Evolutionary conservation across 768 basidiomycete genomes (phyloP).

Genomic region (Porpolomopsis calyptriformis): DNA sequence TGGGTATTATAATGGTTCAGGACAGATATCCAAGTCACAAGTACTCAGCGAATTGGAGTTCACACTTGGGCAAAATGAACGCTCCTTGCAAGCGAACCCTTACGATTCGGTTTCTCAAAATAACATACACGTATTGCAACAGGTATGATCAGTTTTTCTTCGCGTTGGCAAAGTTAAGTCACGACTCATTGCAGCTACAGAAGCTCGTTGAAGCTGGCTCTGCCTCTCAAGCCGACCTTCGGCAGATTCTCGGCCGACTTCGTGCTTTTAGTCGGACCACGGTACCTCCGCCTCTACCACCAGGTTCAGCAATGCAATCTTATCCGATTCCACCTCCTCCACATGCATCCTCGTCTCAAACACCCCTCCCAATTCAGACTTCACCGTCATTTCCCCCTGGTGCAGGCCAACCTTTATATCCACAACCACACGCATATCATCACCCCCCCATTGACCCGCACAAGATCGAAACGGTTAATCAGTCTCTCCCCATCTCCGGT

Average conservation of each 20-base stretch:
- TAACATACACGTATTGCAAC: constrained; percentile 70
- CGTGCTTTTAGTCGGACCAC: constrained; percentile 46
- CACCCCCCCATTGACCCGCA: neutral
- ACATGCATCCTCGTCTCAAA: constrained; percentile 4
- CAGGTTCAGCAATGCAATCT: constrained; percentile 17
- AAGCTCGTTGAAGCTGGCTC: constrained; percentile 68
- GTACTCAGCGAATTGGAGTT: constrained; percentile 79
- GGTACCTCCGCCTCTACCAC: constrained; percentile 27
- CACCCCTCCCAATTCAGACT: neutral
- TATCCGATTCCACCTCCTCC: constrained; percentile 8
- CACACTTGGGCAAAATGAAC: constrained; percentile 71
- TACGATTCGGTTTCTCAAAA: constrained; percentile 58
- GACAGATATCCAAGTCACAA: constrained; percentile 59
- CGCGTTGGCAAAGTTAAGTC: constrained; percentile 2
- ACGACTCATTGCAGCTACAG: constrained; percentile 37
- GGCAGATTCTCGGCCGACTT: constrained; percentile 63
- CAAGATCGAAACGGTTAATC: neutral
- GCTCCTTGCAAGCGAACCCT: constrained; percentile 57
- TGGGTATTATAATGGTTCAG: constrained; percentile 27
- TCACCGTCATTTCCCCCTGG: neutral
- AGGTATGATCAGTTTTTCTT: constrained; percentile 39
- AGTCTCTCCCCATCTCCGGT: constrained; percentile 12
- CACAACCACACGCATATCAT: constrained; percentile 15
- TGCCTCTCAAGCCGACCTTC: constrained; percentile 70
- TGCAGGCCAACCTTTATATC: constrained; percentile 20